Evolutionary conservation across 2,329 filamentous ascomycete genomes (phyloP).

Genomic region (Beauveria sp.): DNA sequence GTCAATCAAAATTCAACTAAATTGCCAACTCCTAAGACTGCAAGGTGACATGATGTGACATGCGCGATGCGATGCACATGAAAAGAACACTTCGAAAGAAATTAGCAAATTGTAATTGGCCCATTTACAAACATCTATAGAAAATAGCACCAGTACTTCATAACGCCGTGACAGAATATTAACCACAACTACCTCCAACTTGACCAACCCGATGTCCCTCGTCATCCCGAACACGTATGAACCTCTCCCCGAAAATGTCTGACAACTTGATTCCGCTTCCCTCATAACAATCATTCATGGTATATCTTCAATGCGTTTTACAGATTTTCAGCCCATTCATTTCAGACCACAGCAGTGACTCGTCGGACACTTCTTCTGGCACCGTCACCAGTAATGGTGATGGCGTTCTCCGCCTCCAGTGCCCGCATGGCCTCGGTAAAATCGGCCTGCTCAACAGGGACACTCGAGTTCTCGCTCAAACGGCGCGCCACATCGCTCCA

Average conservation of each 20-base stretch:
- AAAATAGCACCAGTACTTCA: not conserved
- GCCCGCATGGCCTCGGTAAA: conserved; percentile 74
- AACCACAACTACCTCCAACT: not conserved
- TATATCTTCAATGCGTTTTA: not conserved
- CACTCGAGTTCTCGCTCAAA: conserved; percentile 62
- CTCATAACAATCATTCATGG: conserved; percentile 7
- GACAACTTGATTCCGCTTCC: not conserved
- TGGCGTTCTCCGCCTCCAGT: conserved; percentile 75
- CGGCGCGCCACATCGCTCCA: conserved; percentile 71
- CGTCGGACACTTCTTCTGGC: conserved; percentile 73
- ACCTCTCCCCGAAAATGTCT: not conserved
- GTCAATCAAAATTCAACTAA: not conserved
- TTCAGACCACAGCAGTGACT: conserved; percentile 46
- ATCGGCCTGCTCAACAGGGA: conserved; percentile 68
- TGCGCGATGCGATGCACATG: too few species aligned
- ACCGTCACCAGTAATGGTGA: conserved; percentile 79
- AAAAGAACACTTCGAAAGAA: too few species aligned
- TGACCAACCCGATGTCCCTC: not conserved
- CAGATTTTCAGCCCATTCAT: not conserved
- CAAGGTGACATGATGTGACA: not conserved
- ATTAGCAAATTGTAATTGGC: not conserved
- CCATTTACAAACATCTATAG: not conserved
- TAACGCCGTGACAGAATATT: not conserved
- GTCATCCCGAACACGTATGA: not conserved
- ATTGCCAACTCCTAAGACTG: too few species aligned